These are phyloP conservation scores for Kentomonas sorsogonicus DNA, from an alignment of 208 protist genomes.

Conservation along the genomic window DNA sequence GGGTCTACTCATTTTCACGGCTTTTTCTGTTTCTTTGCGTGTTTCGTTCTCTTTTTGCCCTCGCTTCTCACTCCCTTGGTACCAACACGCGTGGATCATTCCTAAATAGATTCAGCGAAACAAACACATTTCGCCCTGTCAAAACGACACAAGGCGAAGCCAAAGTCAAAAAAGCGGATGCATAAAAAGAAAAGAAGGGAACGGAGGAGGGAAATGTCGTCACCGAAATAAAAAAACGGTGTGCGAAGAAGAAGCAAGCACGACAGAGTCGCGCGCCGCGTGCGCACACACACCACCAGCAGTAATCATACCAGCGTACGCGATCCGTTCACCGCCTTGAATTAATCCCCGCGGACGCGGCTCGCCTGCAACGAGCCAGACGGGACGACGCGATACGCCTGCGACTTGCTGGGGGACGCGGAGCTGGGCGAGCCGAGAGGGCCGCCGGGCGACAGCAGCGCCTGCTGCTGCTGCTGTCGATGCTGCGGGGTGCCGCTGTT, in stretches of 20 bases:
- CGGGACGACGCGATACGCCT: conserved; percentile 46
- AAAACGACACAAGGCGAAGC: not conserved
- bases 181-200: not conserved
- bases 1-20: too few relatives aligned
- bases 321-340: not conserved
- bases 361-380: conserved; percentile 40
- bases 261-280: not conserved
- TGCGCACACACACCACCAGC: not conserved
- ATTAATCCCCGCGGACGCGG: conserved; percentile 9
- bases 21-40: conserved; percentile 7
- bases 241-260: conserved; percentile 10
- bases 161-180: conserved; percentile 1
- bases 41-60: too few relatives aligned
- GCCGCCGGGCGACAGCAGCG: not conserved
- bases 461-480: not conserved
- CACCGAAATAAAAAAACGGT: too few relatives aligned
- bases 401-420: conserved; percentile 17
- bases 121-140: too few relatives aligned
- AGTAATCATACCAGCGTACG: not conserved
- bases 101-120: not conserved
- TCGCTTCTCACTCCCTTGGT: not conserved
- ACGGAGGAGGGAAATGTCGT: too few relatives aligned
- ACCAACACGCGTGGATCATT: not conserved
- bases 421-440: conserved; percentile 7
- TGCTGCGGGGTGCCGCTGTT: not conserved